Percentiles rank a stretch among this genome's conserved stretches.
These are phyloP conservation scores for Aphanomyces invadans DNA, from an alignment of 352 stramenopile species.

Conservation along the genomic window DNA sequence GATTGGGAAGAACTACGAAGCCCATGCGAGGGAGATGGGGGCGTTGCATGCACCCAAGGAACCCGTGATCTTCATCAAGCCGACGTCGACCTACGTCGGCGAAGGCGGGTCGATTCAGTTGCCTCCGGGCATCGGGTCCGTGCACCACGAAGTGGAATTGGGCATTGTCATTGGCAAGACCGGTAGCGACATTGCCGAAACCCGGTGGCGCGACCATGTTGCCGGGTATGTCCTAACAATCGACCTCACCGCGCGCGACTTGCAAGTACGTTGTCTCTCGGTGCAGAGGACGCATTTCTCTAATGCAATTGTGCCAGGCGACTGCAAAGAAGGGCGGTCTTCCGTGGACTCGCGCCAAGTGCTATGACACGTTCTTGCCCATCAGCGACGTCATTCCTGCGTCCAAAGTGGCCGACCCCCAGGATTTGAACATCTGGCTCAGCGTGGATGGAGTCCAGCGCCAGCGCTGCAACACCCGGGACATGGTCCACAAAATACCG, in stretches of 20 bases:
- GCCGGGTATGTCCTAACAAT: slow-evolving; percentile 65
- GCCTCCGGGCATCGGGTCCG: slow-evolving; percentile 54
- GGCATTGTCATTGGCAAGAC: slow-evolving; percentile 66
- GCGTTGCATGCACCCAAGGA: slow-evolving; percentile 50
- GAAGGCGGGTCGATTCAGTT: slow-evolving; percentile 54
- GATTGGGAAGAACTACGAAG: slow-evolving; percentile 83
- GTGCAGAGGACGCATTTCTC: background rate
- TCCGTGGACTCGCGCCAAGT: slow-evolving; percentile 70
- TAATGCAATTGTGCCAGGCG: slow-evolving; percentile 15
- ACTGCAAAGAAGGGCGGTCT: slow-evolving; percentile 69
- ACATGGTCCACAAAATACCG: slow-evolving; percentile 77
- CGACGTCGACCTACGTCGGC: slow-evolving; percentile 58
- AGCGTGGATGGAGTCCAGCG: slow-evolving; percentile 67
- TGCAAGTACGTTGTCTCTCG: slow-evolving; percentile 32
- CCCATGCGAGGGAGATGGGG: slow-evolving; percentile 73
- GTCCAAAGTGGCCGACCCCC: slow-evolving; percentile 41
- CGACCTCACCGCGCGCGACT: slow-evolving; percentile 72
- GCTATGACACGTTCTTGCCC: slow-evolving; percentile 73
- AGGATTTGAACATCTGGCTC: slow-evolving; percentile 73
- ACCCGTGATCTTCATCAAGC: slow-evolving; percentile 77
- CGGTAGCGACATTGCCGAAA: slow-evolving; percentile 52
- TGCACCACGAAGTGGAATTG: slow-evolving; percentile 82
- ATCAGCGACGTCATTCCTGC: slow-evolving; percentile 78
- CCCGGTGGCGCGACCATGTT: slow-evolving; percentile 56
- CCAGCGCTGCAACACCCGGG: slow-evolving; percentile 59